Base-by-base conservation (phyloP, 2,329 filamentous ascomycete species). In the Zymoseptoria ardabiliae region DNA sequence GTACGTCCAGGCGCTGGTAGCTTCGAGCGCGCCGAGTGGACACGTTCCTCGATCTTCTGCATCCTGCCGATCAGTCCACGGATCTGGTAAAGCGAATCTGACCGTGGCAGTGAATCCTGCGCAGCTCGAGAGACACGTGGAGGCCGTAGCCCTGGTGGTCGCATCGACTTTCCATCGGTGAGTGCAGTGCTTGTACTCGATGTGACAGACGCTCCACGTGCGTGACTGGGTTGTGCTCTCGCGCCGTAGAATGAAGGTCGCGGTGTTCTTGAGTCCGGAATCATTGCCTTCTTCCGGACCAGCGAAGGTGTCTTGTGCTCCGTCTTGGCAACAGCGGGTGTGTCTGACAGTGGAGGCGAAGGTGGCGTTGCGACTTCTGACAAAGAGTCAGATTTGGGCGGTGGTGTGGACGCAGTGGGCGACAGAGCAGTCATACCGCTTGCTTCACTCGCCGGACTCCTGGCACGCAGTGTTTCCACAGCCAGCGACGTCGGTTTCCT, bases 1-100 rank as follows among this genome's bases (percentile, higher is more conserved):
- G 92, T 91, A 0, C 89, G 94, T 57, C 80, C 82, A 7, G 92
- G 90, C 1, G 88, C 90, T 2, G 94, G 94, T 20, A 99, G 83
- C 75, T 94, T 96, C 48, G 93, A 97, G 66, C 91, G 86, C 19
- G 88, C 94, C 22, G 88, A 91, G 62, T 97, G 91, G 9, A 99
- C 93, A 51, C 94, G 85, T 63, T 94, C 90, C 74, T 97, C 94
- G 62, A 99, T 86, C 66, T 91, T 90, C 75, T 97, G 91, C 91
- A 97, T 97, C 76, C 97, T 94, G 25, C 91, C 92, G 60, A 95
- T 96, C 65, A 99, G 85, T 28, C 88, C 89, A 64, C 93, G 90
- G 70, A 99, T 96, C 73, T 99, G 94, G 65, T 89, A 89, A 54
- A 99, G 84, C 1, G 94, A 97, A 63, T 83, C 82, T 28, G 85